A percentile compares a stretch with the other conserved stretches of the same genome.
phyloP scores from a whole-genome alignment of 2,329 filamentous ascomycete genomes.

The Aspergillus novofumigatus region DNA sequence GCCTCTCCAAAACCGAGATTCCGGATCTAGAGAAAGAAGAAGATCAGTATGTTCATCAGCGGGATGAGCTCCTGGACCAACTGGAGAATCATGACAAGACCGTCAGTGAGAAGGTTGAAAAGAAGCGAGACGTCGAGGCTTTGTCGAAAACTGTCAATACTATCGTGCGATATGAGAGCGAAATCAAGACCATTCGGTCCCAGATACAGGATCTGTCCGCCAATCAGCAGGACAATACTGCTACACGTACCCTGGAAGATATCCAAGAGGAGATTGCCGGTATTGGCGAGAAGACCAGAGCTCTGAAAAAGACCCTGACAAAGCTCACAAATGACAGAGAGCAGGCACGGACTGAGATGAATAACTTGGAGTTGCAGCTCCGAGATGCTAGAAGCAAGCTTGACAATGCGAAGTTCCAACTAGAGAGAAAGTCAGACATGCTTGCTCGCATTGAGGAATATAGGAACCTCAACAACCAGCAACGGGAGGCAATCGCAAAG shows the following conservation, averaged over 20 bases:
- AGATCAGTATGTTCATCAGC: constrained; percentile 58
- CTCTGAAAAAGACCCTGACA: constrained; percentile 58
- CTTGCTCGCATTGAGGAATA: constrained; percentile 68
- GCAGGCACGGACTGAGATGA: constrained; percentile 63
- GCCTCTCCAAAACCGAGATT: constrained; percentile 64
- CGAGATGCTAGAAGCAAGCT: constrained; percentile 72
- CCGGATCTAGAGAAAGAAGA: constrained; percentile 64
- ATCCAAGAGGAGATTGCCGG: constrained; percentile 72
- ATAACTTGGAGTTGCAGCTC: constrained; percentile 68
- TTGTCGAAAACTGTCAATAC: constrained; percentile 71
- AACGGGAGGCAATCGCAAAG: constrained; percentile 64
- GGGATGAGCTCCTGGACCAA: constrained; percentile 55
- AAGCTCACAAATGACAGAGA: constrained; percentile 69
- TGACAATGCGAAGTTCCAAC: constrained; percentile 63
- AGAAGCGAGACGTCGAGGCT: constrained; percentile 68
- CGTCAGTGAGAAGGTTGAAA: constrained; percentile 60
- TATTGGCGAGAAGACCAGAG: constrained; percentile 63
- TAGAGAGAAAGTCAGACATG: constrained; percentile 76
- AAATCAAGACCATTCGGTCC: constrained; percentile 65
- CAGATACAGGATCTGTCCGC: constrained; percentile 72
- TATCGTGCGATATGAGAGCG: constrained; percentile 67
- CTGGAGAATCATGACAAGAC: constrained; percentile 65
- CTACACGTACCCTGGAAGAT: constrained; percentile 70
- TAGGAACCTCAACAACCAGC: constrained; percentile 62
- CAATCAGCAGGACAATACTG: constrained; percentile 66